Evolutionary conservation across 2,329 filamentous ascomycete genomes (phyloP), one percentile per base, ranked within the genome.

Genomic region (Nothophaeocryptopus gaeumannii): DNA sequence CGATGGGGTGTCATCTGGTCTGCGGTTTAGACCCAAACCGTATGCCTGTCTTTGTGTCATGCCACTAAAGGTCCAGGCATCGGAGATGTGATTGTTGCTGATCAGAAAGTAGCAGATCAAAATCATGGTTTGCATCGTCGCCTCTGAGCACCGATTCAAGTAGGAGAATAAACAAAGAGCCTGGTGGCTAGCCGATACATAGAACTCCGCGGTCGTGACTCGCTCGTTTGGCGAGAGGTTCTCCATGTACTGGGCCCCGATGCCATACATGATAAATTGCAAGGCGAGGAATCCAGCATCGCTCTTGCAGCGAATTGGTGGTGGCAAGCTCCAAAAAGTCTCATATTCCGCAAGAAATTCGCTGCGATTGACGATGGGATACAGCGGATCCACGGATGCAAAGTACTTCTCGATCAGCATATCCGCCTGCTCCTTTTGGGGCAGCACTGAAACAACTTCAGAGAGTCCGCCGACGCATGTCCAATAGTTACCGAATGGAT

Each of bases 11-110:
- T 88, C 82, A 50, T 89, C 86, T 0, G 87, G 87, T 60, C 90
- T 85, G 11, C 87, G 81, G 64, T 91, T 86, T 8, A 91, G 68
- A 0, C 87, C 86, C 83, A 91, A 87, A 15, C 87, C 87, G 59
- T 89, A 90, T 0, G 86, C 82, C 67, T 91, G 87, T 13, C 87
- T 78, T 58, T 88, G 83, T 13, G 89, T 68, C 26, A 91, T 84
- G 5, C 87, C 87, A 0, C 84, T 85, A 72, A 90, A 91, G 0
- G 86, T 84, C 84, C 86, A 91, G 1, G 87, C 87, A 64, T 91
- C 87, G 0, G 85, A 88, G 3, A 86, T 86, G 60, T 90, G 86
- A 60, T 89, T 89, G 67, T 91, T 87, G 61, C 90, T 91, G 72
- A 91, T 89, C 32, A 91, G 74, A 59, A 91, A 91, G 63, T 91